phyloP scores from a whole-genome alignment of 768 basidiomycete species.

The Hypholoma sublateritium region DNA sequence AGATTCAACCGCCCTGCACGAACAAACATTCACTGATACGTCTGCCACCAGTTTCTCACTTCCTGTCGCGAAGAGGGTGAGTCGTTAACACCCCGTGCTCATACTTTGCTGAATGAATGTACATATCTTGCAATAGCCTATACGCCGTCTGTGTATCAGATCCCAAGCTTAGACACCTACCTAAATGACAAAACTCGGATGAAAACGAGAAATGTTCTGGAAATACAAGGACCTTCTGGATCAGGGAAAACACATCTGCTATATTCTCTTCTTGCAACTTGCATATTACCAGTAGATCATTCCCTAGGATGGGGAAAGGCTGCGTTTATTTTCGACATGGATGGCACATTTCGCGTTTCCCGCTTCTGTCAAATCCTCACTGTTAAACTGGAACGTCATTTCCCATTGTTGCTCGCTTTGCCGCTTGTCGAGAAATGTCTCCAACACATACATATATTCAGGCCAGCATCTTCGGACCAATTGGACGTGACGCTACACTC shows the following conservation, averaged over 20 bases:
- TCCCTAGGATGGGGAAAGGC: conserved; percentile 57
- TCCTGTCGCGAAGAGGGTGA: conserved; percentile 38
- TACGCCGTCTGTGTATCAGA: not conserved
- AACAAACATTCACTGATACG: not conserved
- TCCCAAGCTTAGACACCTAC: conserved; percentile 34
- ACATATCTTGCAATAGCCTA: not conserved
- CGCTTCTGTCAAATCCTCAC: conserved; percentile 56
- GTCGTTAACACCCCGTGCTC: not conserved
- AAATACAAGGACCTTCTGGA: conserved; percentile 72
- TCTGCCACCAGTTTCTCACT: conserved; percentile 37
- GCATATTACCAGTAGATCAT: conserved; percentile 49
- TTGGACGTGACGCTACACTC: conserved; percentile 66
- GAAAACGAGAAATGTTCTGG: conserved; percentile 53
- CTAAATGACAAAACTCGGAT: conserved; percentile 15
- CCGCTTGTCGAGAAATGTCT: conserved; percentile 34
- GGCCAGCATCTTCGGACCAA: conserved; percentile 63
- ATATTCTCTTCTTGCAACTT: conserved; percentile 59
- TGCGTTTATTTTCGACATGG: conserved; percentile 71
- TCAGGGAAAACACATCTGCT: conserved; percentile 83
- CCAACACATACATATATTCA: conserved; percentile 64
- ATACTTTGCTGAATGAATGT: not conserved
- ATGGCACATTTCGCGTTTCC: conserved; percentile 58
- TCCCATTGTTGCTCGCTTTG: conserved; percentile 19
- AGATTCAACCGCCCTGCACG: not conserved
- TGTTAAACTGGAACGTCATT: conserved; percentile 39